Base-by-base conservation (phyloP, 306 rosid species). In the Gynostemma pentaphyllum region DNA sequence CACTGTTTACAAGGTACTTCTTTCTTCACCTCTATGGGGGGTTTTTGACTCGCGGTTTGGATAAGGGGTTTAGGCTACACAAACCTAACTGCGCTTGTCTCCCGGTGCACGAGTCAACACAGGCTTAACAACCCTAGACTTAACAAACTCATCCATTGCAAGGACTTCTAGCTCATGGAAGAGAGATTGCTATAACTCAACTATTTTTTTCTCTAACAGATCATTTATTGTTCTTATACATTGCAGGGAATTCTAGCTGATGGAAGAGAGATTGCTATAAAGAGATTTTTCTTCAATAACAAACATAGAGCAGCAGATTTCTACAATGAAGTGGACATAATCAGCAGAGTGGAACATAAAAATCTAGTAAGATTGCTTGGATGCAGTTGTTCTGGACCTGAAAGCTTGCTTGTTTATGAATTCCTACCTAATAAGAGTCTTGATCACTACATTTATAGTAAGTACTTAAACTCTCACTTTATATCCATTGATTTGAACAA, bases 371-470 rank as follows among this genome's bases (percentile, higher is more conserved):
- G 95, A 59, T 52, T 92, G 62, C 74, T 86, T 64, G 99, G 99
- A 26, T 92, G 97, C 83, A 81, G 95, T 67, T 88, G 94, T 60
- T 79, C 97, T 14, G 95, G 97, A 76, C 94, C 99, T 15, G 99
- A 92, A 78, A 92, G 95, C 75, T 83, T 88, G 32, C 97, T 92
- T 19, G 88, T 92, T 10, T 88, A 92, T 64, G 97, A 92, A 72
- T 81, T 32, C 80, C 67, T 91, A 32, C 89, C 81, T 4, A 91
- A 91, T 86, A 80, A 48, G 75, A 91, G 97, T 66, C 99, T 92
- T 18, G 95, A 92, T 50, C 78, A 76, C 52, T 92, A 80, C 84
- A 76, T 92, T 76, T 88, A 88, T 36, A 90, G 99, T 91, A 83
- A 55, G 32, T 21, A 45, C 68, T 49, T 9, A 23, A 54, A 22